Base-by-base conservation (phyloP, 768 basidiomycete species). In the Lactarius indigo region DNA sequence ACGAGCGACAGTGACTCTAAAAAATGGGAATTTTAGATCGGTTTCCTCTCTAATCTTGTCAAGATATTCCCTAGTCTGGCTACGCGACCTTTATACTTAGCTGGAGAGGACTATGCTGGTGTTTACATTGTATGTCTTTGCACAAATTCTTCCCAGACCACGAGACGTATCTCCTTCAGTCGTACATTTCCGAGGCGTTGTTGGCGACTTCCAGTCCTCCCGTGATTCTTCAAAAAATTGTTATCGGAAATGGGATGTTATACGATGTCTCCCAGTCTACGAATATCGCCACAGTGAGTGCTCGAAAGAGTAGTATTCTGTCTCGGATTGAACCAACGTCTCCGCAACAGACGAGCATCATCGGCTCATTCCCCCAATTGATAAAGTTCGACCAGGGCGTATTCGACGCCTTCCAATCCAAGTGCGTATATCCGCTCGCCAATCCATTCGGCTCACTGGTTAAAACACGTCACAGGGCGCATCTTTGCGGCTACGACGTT, bases 91-190 rank as follows among this genome's bases (percentile, higher is more conserved):
- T 80, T 91, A 41, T 78, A 87, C 74, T 72, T 92, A 42, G 85
- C 84, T 0, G 90, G 90, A 6, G 90, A 91, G 75, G 89, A 87
- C 71, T 91, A 91, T 74, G 85, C 90, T 17, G 90, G 90, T 33
- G 82, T 82, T 66, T 90, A 88, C 70, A 90, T 91, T 61, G 85
- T 86, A 65, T 70, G 85, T 73, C 35, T 56, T 54, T 23, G 18
- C 9, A 13, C 26, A 52, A 52, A 52, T 26, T 52, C 50, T 6
- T 28, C 47, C 12, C 23, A 13, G 26, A 26, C 50, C 2, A 13
- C 13, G 5, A 15, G n/a, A 26, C 26, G 23, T 31, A 26, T 17
- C 30, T 54, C 17, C 5, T 7, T 7, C 47, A 91, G 88, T 89
- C 90, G 12, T 91, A 91, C 73, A 91, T 92, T 72, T 77, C 86